Evolutionary conservation across 1,284 basidiomycete genomes (phyloP).

Genomic region (Porogramme epimiltina): DNA sequence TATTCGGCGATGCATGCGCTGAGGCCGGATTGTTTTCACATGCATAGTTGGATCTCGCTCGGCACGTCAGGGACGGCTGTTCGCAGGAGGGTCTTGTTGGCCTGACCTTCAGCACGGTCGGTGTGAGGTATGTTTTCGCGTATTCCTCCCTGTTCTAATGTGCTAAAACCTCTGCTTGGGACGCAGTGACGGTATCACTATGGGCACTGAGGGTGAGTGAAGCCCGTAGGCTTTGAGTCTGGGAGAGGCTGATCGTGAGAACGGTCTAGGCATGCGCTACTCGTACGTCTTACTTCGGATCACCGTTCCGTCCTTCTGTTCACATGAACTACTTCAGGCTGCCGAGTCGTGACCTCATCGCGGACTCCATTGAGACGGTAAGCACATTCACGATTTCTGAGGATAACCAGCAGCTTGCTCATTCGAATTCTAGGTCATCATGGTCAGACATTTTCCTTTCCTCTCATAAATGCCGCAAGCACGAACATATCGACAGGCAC

Average conservation of each 20-base stretch:
- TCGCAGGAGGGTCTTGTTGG: conserved; percentile 76
- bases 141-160: too few relatives aligned
- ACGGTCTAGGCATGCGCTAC: conserved; percentile 62
- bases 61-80: conserved; percentile 77
- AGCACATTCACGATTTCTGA: conserved; percentile 23
- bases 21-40: too few relatives aligned
- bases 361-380: conserved; percentile 88
- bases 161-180: not conserved
- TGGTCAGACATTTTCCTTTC: conserved; percentile 43
- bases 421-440: conserved; percentile 51
- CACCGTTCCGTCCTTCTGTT: too few relatives aligned
- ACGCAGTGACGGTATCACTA: conserved; percentile 76
- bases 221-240: not conserved
- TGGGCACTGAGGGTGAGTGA: conserved; percentile 75
- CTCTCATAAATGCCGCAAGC: not conserved
- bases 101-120: conserved; percentile 79
- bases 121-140: conserved; percentile 58
- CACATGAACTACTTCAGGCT: conserved; percentile 48
- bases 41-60: conserved; percentile 55
- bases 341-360: conserved; percentile 88
- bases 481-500: conserved; percentile 49
- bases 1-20: not conserved
- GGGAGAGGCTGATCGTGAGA: not conserved
- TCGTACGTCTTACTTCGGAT: conserved; percentile 49
- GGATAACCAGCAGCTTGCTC: not conserved